Base-by-base conservation (phyloP, 163 green algal genomes). In the Volvox carteri region DNA sequence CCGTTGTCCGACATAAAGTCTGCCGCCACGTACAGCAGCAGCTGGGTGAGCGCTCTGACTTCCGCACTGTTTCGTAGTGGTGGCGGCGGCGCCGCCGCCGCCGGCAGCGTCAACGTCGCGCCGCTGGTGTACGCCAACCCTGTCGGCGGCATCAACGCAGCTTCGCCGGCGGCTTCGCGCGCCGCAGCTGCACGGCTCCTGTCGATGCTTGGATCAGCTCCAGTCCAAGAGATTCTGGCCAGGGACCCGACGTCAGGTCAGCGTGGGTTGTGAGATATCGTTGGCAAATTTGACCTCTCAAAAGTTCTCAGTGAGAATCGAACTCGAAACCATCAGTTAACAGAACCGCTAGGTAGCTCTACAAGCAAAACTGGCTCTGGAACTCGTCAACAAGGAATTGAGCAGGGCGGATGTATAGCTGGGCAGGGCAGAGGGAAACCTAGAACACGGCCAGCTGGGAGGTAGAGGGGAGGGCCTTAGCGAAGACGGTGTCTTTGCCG, bases 81-180 rank as follows among this genome's bases (percentile, higher is more conserved):
- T 9, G 54, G 18, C 19, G 54, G 18, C 52, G 52, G 52, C 33
- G 28, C 4, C 52, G 12, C 28, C 18, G 75, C 73, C 73, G 44
- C 23, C 35, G 23, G 18, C 14, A 4, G 33, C 21, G 41, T 89
- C 9, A 89, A 89, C 70, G n/a, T 81, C 1, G 84, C 84, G 70
- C 84, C 84, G 42, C 54, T 89, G 37, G 50, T 35, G 70, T 89
- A 83, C 52, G 84, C 68, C 52, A 41, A 28, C 65, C 48, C 50
- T 2, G 84, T 89, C 5, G 72, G 84, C 37, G 84, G 21, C 28
- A 30, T 83, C 50, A 89, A 48, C 52, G 44, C 52, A 21, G 50
- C 16, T n/a, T 56, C 70, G 23, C 12, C 84, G 52, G 23, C 46
- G 46, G 33, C 65, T 19, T 33, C 23, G 12, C 33, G 46, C 3